Evolutionary conservation across 495 filamentous ascomycete genomes (phyloP), one percentile per base, ranked within the genome.

Genomic region (Patellaria atrata): DNA sequence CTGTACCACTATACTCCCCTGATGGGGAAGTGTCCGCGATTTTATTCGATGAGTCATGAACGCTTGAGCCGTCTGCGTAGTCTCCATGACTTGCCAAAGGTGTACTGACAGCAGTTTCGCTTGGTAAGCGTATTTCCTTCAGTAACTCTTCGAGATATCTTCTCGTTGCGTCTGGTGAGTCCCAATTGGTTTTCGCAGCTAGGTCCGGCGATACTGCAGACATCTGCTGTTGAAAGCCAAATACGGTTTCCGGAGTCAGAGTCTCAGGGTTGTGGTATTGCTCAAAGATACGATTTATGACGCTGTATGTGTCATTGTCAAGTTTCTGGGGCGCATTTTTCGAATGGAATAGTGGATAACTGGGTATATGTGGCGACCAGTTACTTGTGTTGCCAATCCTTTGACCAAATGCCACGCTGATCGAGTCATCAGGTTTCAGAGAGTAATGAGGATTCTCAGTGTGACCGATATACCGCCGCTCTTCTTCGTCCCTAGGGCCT

Each of bases 241-340:
- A 24, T 6, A 48, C 42, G 35, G 57, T 47, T 25, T 55, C 48
- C 0, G 51, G 43, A n/a, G 48, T 43, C 12, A 57, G 29, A 5
- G 17, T 9, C 3, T 41, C 32, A 5, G 52, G 50, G 20, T 54
- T 43, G 23, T 62, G 53, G 35, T 63, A 63, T 7, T 58, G 48
- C 29, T 62, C 58, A 13, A 65, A 42, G 4, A 65, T 50, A 6
- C 51, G 47, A 45, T 60, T 62, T 29, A 64, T 53, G 8, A 53
- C 53, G 29, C 53, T 61, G 38, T 61, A 60, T 13, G 55, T 48
- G 37, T 63, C 58, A 40, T 52, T 57, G 23, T 60, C 59, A 27
- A 62, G 34, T 6, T 59, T 59, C 8, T 53, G 45, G 33, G 23
- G 37, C 26, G 50, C 25, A 22, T 21, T 10, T 15, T 35, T 33